phyloP scores from a whole-genome alignment of 805 yeast genomes.

The Zygosaccharomyces bailii region DNA sequence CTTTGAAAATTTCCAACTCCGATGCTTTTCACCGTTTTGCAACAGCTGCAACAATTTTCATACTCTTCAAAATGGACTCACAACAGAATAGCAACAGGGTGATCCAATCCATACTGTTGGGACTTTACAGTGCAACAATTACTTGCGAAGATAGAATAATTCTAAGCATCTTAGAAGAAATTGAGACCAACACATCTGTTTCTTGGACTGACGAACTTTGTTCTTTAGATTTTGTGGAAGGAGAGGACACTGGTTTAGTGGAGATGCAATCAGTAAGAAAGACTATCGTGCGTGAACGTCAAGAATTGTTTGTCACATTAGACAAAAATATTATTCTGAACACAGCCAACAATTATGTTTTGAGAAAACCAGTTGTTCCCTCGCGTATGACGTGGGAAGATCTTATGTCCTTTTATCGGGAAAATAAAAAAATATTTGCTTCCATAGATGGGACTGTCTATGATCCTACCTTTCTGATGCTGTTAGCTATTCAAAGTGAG shows the following conservation, averaged over 20 bases:
- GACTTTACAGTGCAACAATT: slow-evolving; percentile 60
- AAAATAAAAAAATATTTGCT: slow-evolving; percentile 5
- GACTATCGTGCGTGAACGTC: slow-evolving; percentile 12
- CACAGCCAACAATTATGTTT: slow-evolving; percentile 41
- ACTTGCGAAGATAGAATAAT: slow-evolving; percentile 60
- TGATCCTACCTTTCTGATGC: slow-evolving; percentile 68
- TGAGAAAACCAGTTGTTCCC: slow-evolving; percentile 34
- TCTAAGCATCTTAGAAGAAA: slow-evolving; percentile 48
- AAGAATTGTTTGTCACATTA: slow-evolving; percentile 49
- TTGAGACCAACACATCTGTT: slow-evolving; percentile 51
- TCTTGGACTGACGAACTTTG: slow-evolving; percentile 67
- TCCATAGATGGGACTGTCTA: slow-evolving; percentile 40
- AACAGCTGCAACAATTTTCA: slow-evolving; percentile 46
- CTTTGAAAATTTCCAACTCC: slow-evolving; percentile 32
- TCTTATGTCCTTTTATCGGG: slow-evolving; percentile 17
- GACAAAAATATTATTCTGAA: slow-evolving; percentile 48
- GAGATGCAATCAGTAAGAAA: slow-evolving; percentile 45
- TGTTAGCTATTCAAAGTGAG: slow-evolving; percentile 54
- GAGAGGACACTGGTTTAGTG: slow-evolving; percentile 36
- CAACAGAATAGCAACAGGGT: slow-evolving; percentile 44
- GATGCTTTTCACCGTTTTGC: slow-evolving; percentile 32
- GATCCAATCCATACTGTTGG: slow-evolving; percentile 49
- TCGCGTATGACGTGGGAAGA: slow-evolving; percentile 26
- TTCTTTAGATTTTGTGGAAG: slow-evolving; percentile 61
- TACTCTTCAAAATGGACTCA: slow-evolving; percentile 48